Percentiles rank a stretch among this genome's conserved stretches.
phyloP scores from a whole-genome alignment of 495 filamentous ascomycete species.

The Daldinia concentrica region DNA sequence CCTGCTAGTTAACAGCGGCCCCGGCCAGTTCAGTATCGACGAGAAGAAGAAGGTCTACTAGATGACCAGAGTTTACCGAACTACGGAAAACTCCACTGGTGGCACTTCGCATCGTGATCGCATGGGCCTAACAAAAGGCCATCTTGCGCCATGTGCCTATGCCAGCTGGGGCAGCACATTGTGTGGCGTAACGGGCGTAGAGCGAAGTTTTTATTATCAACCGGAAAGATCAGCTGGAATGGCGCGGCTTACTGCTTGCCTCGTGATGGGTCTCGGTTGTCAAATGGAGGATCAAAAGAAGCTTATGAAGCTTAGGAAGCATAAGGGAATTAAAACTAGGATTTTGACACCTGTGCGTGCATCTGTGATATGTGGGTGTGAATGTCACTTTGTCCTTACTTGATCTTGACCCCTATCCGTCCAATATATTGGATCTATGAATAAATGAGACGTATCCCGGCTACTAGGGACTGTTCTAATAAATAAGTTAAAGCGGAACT shows the following conservation, averaged over 20 bases:
- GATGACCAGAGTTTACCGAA: conserved; percentile 16
- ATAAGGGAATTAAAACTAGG: conserved; percentile 25
- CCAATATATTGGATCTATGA: background rate
- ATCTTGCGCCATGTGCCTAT: conserved; percentile 29
- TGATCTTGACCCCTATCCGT: background rate
- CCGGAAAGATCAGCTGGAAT: conserved; percentile 29
- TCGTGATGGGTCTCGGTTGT: conserved; percentile 18
- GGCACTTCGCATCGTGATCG: conserved; percentile 34
- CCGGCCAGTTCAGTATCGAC: conserved; percentile 95
- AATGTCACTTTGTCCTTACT: background rate
- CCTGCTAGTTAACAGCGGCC: conserved; percentile 97
- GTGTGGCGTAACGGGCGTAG: conserved; percentile 35
- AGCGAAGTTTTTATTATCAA: conserved; percentile 19
- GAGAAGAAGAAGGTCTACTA: conserved; percentile 99
- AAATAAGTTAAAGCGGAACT: too few relatives aligned
- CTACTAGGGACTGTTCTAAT: background rate
- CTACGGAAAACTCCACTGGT: conserved; percentile 9
- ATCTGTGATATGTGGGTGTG: conserved; percentile 3
- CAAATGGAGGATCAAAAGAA: conserved; percentile 8
- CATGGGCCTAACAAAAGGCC: conserved; percentile 11
- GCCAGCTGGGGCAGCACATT: conserved; percentile 30
- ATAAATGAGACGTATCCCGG: background rate
- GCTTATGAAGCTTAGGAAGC: conserved; percentile 32
- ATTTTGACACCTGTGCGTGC: conserved; percentile 1
- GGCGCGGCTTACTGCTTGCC: conserved; percentile 18